Evolutionary conservation across 495 filamentous ascomycete genomes (phyloP).

Genomic region (Penicillium coprophilum): DNA sequence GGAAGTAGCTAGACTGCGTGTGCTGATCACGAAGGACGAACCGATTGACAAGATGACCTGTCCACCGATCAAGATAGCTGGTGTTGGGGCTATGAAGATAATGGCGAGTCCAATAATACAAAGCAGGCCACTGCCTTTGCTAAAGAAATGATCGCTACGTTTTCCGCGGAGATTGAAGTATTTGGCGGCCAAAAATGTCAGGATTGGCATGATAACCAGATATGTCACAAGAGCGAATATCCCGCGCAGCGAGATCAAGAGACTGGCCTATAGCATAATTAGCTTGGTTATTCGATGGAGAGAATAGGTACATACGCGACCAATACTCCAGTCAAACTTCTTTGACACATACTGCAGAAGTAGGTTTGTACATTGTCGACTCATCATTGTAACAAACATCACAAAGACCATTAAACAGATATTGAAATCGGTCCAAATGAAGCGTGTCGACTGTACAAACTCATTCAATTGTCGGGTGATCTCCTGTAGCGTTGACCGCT

Average conservation of each 20-base stretch:
- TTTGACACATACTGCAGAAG: constrained; percentile 45
- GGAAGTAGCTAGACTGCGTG: constrained; percentile 38
- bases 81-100: constrained; percentile 32
- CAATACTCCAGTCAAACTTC: constrained; percentile 43
- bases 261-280: constrained; percentile 32
- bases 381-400: constrained; percentile 33
- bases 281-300: background rate
- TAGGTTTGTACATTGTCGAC: constrained; percentile 30
- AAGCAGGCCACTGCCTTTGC: constrained; percentile 31
- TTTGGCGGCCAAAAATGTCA: constrained; percentile 24
- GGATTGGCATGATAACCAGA: constrained; percentile 35
- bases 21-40: constrained; percentile 29
- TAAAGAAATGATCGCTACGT: constrained; percentile 33
- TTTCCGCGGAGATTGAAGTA: constrained; percentile 30
- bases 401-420: constrained; percentile 33
- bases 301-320: constrained; percentile 25
- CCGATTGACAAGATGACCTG: constrained; percentile 39
- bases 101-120: constrained; percentile 31
- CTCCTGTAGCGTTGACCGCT: constrained; percentile 16
- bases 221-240: constrained; percentile 33
- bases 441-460: constrained; percentile 29
- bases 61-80: constrained; percentile 34
- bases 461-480: constrained; percentile 18
- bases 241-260: constrained; percentile 42
- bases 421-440: constrained; percentile 34